Conservation (phyloP, 1,139 yeast species). For the Zygotorulaspora mrakii region DNA sequence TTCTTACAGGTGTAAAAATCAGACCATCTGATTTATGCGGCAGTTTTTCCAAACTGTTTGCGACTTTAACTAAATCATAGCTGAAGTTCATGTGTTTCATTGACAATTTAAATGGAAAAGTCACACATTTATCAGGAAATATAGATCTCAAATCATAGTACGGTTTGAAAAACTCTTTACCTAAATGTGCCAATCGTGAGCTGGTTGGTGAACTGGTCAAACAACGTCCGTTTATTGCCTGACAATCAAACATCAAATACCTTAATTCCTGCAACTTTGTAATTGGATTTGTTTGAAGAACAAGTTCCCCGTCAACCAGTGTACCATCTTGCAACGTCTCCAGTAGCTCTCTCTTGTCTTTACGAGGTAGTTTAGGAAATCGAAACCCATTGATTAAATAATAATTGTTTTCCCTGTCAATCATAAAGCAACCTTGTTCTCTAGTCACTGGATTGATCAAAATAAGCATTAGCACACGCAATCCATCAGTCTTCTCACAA, state of each 20-base stretch:
- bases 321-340: slow-evolving; percentile 76
- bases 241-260: slow-evolving; percentile 85
- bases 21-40: slow-evolving; percentile 93
- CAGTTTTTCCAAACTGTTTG: slow-evolving; percentile 64
- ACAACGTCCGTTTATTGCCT: slow-evolving; percentile 73
- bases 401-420: slow-evolving; percentile 86
- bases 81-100: slow-evolving; percentile 86
- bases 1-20: slow-evolving; percentile 84
- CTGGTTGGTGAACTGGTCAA: slow-evolving; percentile 68
- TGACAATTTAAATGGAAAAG: slow-evolving; percentile 82
- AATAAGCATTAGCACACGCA: slow-evolving; percentile 69
- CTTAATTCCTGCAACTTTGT: slow-evolving; percentile 61
- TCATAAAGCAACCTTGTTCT: slow-evolving; percentile 70
- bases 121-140: slow-evolving; percentile 67
- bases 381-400: slow-evolving; percentile 77
- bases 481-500: slow-evolving; percentile 94
- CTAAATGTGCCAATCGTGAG: slow-evolving; percentile 80
- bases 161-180: slow-evolving; percentile 79
- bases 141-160: slow-evolving; percentile 62
- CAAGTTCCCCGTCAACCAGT: slow-evolving; percentile 87
- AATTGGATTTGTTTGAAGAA: slow-evolving; percentile 48
- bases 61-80: slow-evolving; percentile 74
- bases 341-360: slow-evolving; percentile 41
- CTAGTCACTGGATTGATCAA: slow-evolving; percentile 65
- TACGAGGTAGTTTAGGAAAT: slow-evolving; percentile 63